Percentiles rank a stretch among this genome's conserved stretches.
Evolutionary conservation across 1,139 yeast species (phyloP).

Genomic region (Geotrichum europaeum): DNA sequence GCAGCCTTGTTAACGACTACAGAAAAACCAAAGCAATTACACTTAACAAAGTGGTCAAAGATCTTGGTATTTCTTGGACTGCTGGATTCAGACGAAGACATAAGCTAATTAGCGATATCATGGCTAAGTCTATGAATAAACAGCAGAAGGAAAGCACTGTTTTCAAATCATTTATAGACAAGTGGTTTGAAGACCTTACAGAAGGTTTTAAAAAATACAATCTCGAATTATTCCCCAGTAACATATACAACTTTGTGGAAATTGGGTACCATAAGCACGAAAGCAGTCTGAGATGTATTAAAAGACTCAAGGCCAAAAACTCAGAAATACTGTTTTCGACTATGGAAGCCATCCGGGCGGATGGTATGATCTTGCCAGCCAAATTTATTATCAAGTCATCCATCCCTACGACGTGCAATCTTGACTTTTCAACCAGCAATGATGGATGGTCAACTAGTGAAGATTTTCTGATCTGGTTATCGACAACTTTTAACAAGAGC

Average conservation of each 20-base stretch:
- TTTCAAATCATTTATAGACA: background rate
- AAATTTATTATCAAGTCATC: background rate
- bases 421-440: background rate
- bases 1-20: slow-evolving; percentile 12
- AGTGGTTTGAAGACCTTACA: slow-evolving; percentile 4
- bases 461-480: no score
- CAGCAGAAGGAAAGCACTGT: background rate
- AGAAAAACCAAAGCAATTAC: slow-evolving; percentile 1
- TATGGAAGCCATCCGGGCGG: slow-evolving; percentile 1
- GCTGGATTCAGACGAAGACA: slow-evolving; percentile 13
- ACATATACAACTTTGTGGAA: slow-evolving; percentile 8
- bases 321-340: background rate
- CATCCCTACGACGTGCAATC: no score
- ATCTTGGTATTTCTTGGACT: slow-evolving; percentile 14
- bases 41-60: background rate
- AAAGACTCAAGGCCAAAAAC: slow-evolving; percentile 3
- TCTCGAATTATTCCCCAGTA: background rate
- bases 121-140: background rate
- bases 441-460: background rate
- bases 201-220: background rate
- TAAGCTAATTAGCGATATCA: slow-evolving; percentile 3
- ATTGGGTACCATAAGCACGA: slow-evolving; percentile 1
- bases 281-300: background rate
- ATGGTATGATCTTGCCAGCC: background rate
- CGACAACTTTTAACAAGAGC: background rate